Percentiles rank a stretch among this genome's conserved stretches.
These are phyloP conservation scores for Candida ortonii DNA, from an alignment of 805 yeast species.

Conservation along the genomic window DNA sequence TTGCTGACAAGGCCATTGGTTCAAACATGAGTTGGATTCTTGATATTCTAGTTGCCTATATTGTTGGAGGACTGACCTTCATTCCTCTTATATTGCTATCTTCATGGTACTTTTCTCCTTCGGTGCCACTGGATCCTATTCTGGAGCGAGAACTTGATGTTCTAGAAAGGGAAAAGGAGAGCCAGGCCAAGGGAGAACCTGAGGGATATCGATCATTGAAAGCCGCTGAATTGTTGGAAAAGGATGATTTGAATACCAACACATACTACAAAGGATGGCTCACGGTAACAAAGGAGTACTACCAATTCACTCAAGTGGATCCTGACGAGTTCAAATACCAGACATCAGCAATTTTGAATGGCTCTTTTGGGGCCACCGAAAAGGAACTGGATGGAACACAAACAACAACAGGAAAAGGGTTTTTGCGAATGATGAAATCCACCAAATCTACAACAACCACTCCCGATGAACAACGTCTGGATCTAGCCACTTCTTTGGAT, in stretches of 20 bases:
- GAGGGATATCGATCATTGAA: slow-evolving; percentile 38
- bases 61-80: slow-evolving; percentile 81
- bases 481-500: slow-evolving; percentile 32
- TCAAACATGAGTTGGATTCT: slow-evolving; percentile 24
- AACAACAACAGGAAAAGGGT: slow-evolving; percentile 7
- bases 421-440: slow-evolving; percentile 24
- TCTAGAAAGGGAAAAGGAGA: slow-evolving; percentile 31
- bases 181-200: slow-evolving; percentile 24
- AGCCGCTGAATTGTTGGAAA: slow-evolving; percentile 66
- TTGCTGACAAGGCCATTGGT: background rate
- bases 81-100: slow-evolving; percentile 54
- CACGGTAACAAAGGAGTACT: slow-evolving; percentile 76
- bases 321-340: slow-evolving; percentile 28
- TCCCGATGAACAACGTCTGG: slow-evolving; percentile 15
- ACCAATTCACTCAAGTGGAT: slow-evolving; percentile 45
- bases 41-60: slow-evolving; percentile 45
- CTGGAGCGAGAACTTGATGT: slow-evolving; percentile 24
- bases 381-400: slow-evolving; percentile 7
- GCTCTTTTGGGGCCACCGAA: slow-evolving; percentile 5
- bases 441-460: slow-evolving; percentile 3
- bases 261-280: slow-evolving; percentile 74
- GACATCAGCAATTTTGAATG: slow-evolving; percentile 10
- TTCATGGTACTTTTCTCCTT: slow-evolving; percentile 40
- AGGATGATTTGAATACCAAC: slow-evolving; percentile 56
- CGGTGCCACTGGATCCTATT: slow-evolving; percentile 23